Evolutionary conservation across 768 basidiomycete species (phyloP).

Genomic region (Boletus barrowsii): DNA sequence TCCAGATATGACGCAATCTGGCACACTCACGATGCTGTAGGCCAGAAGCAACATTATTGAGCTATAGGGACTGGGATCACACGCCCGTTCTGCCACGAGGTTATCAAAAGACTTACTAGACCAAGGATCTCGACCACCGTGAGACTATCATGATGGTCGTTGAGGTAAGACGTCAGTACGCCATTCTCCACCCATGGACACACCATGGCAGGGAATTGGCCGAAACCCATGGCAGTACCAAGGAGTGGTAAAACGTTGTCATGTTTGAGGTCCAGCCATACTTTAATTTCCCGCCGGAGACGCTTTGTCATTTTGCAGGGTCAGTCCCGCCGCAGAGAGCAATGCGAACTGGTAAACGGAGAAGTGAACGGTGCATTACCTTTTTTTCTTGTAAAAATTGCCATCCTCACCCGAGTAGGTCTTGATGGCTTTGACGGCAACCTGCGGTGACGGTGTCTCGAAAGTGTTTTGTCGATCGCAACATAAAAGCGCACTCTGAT

Average conservation of each 20-base stretch:
- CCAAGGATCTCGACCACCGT: neutral
- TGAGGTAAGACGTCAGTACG: conserved; percentile 14
- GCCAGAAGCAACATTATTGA: conserved; percentile 9
- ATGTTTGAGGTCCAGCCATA: too few relatives aligned
- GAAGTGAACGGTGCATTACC: neutral
- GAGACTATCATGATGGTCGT: conserved; percentile 1
- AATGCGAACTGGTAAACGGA: too few relatives aligned
- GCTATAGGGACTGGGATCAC: conserved; percentile 4
- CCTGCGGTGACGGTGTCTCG: neutral
- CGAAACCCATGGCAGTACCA: too few relatives aligned
- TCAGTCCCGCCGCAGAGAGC: neutral
- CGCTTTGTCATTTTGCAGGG: conserved; percentile 14
- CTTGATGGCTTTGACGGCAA: neutral
- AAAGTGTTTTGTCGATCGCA: too few relatives aligned
- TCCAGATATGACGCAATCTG: too few relatives aligned
- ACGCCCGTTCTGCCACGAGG: neutral
- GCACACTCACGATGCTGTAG: conserved; percentile 1
- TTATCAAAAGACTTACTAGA: neutral
- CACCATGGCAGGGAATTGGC: too few relatives aligned
- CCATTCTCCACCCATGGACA: too few relatives aligned
- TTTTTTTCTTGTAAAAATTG: neutral
- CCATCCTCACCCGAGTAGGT: neutral
- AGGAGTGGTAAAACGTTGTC: too few relatives aligned
- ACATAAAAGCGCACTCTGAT: too few relatives aligned
- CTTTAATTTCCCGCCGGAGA: conserved; percentile 2